Evolutionary conservation across 1,139 yeast genomes (phyloP).

Genomic region (Taiozyma onychis): DNA sequence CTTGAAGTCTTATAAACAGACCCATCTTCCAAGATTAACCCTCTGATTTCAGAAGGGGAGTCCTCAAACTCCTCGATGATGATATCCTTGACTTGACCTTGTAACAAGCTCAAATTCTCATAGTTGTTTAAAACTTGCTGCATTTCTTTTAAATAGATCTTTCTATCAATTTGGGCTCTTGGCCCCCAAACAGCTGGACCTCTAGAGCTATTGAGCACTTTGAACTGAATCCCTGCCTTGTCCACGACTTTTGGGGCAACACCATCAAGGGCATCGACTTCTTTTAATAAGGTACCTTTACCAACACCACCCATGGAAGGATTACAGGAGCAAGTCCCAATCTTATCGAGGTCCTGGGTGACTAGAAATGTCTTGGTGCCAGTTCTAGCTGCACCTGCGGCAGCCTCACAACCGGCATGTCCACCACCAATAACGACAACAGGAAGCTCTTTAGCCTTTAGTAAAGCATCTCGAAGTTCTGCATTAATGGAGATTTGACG

Average conservation of each 20-base stretch:
- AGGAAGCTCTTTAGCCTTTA: conserved; percentile 40
- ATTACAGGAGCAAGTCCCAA: conserved; percentile 95
- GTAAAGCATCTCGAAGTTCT: conserved; percentile 33
- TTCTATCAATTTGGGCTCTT: conserved; percentile 90
- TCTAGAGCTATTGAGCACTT: conserved; percentile 76
- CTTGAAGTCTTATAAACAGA: conserved; percentile 49
- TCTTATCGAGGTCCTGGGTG: conserved; percentile 68
- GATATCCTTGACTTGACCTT: conserved; percentile 84
- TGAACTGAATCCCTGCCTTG: conserved; percentile 88
- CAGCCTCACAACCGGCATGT: conserved; percentile 98
- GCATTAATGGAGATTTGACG: conserved; percentile 28
- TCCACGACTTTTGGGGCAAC: conserved; percentile 82
- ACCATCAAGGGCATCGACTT: conserved; percentile 96
- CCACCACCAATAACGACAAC: conserved; percentile 96
- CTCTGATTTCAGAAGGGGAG: conserved; percentile 37
- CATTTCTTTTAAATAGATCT: conserved; percentile 76
- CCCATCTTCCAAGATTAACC: conserved; percentile 71
- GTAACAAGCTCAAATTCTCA: conserved; percentile 51
- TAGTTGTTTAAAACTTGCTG: conserved; percentile 58
- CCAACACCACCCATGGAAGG: conserved; percentile 99
- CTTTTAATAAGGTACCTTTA: conserved; percentile 86
- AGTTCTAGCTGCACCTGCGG: conserved; percentile 83
- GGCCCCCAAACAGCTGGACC: conserved; percentile 99
- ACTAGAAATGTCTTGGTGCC: conserved; percentile 66
- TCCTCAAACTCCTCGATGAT: conserved; percentile 48